Evolutionary conservation across 495 filamentous ascomycete genomes (phyloP).

Genomic region (Podospora sp.): DNA sequence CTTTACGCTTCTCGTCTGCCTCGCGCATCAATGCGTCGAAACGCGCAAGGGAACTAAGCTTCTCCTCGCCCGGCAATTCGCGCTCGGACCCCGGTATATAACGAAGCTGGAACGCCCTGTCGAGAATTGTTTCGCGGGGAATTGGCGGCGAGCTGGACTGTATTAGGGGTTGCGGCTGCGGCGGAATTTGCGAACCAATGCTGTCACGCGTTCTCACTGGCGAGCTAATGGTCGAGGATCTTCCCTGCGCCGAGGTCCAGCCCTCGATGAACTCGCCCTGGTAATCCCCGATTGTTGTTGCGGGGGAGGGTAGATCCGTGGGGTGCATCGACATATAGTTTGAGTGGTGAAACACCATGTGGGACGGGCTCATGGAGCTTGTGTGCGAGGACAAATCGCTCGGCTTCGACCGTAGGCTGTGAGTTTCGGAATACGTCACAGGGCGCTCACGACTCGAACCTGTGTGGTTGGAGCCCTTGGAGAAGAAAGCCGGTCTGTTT

Average conservation of each 20-base stretch:
- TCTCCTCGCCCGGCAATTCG: slow-evolving; percentile 53
- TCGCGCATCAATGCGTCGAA: slow-evolving; percentile 63
- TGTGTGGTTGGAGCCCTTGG: slow-evolving; percentile 40
- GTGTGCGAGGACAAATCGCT: slow-evolving; percentile 58
- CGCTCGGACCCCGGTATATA: slow-evolving; percentile 55
- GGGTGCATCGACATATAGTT: slow-evolving; percentile 48
- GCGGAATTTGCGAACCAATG: slow-evolving; percentile 43
- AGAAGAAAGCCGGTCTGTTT: slow-evolving; percentile 37
- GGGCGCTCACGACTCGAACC: slow-evolving; percentile 45
- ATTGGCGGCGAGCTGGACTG: slow-evolving; percentile 45
- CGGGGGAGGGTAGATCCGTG: slow-evolving; percentile 55
- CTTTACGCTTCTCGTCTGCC: slow-evolving; percentile 49
- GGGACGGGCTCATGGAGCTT: slow-evolving; percentile 47
- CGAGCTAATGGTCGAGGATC: slow-evolving; percentile 55
- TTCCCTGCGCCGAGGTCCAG: slow-evolving; percentile 59
- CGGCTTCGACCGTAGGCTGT: slow-evolving; percentile 54
- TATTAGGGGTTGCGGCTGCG: slow-evolving; percentile 36
- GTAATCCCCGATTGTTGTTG: slow-evolving; percentile 53
- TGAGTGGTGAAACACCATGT: slow-evolving; percentile 40
- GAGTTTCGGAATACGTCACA: slow-evolving; percentile 48
- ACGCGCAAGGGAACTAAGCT: slow-evolving; percentile 57
- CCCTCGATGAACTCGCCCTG: slow-evolving; percentile 59
- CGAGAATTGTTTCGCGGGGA: slow-evolving; percentile 60
- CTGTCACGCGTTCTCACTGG: slow-evolving; percentile 47
- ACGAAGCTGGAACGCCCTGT: slow-evolving; percentile 60